Base-by-base conservation (phyloP, 768 basidiomycete genomes). In the Xerocomus brunneocitrinus region DNA sequence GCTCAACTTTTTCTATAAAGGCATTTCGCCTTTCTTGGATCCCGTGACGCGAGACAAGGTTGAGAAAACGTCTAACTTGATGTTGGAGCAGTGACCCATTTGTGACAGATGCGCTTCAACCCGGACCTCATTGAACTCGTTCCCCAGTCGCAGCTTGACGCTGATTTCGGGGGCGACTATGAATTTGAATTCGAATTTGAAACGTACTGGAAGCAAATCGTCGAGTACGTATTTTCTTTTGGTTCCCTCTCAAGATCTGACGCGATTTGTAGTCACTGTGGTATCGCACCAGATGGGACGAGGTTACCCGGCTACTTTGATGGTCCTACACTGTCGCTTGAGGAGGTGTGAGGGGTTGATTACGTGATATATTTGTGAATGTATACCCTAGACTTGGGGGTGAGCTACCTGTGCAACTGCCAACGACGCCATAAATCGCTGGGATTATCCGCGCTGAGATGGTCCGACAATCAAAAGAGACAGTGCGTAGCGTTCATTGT, bases 41-140 rank as follows among this genome's bases (percentile, higher is more conserved):
- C 91, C 92, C 6, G 82, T 92, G 30, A 94, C 92, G 0, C 77
- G 89, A 41, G 90, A 92, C 63, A 95, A 94, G 83, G 88, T 87
- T 36, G 22, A 8, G 40, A 31, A 28, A 0, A 7, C 35, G 2
- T 31, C 25, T 14, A 5, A 25, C 31, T 32, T n/a, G 30, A 14
- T 31, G 39, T 38, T 25, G 32, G 50, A 34, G 25, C 14, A 19
- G 6, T 49, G 32, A 56, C 57, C 49, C 7, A 41, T 24, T 30
- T 16, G 8, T 38, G 42, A 9, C 40, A 90, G 87, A 90, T 94
- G 85, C 83, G 86, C 24, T 94, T 95, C 68, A 95, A 95, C 64
- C 91, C 92, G 4, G 79, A 91, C 60, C 74, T 95, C 5, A 67
- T 78, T 36, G 87, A 90, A 55, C 81, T 95, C 41, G 77, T 93